A percentile compares a stretch with the other conserved stretches of the same genome.
phyloP scores from a whole-genome alignment of 73 alveolate genomes.

The Paramecium biaurelia region DNA sequence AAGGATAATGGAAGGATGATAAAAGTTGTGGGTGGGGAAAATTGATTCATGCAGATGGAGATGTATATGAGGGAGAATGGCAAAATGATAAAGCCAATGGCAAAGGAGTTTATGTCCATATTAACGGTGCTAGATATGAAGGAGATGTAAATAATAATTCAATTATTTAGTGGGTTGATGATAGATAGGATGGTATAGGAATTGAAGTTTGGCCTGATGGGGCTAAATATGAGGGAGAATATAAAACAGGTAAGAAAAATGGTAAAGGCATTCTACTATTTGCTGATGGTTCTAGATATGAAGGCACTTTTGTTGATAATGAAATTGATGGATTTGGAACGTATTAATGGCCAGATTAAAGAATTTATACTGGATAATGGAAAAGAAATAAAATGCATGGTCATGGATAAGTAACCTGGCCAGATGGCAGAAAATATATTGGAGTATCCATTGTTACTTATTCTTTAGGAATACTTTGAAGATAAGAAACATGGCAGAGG shows the following conservation, averaged over 20 bases:
- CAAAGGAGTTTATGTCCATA: constrained; percentile 71
- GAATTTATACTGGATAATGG: constrained; percentile 62
- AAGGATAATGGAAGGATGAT: constrained; percentile 63
- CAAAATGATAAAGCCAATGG: constrained; percentile 77
- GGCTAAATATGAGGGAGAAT: constrained; percentile 76
- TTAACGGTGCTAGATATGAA: constrained; percentile 71
- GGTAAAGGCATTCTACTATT: constrained; percentile 74
- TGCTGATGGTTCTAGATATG: constrained; percentile 76
- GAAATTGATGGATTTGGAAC: constrained; percentile 58
- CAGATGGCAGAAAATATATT: constrained; percentile 57
- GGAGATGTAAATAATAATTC: constrained; percentile 69
- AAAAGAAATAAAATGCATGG: constrained; percentile 66
- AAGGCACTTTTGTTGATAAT: constrained; percentile 56
- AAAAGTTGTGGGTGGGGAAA: constrained; percentile 63
- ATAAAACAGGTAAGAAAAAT: constrained; percentile 72
- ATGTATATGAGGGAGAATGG: constrained; percentile 74
- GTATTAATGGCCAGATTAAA: constrained; percentile 59
- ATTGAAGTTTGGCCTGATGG: constrained; percentile 74
- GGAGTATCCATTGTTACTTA: constrained; percentile 2
- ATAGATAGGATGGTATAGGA: constrained; percentile 75
- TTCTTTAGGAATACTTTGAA: constrained; percentile 49
- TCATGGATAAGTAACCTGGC: constrained; percentile 54
- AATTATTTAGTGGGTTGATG: constrained; percentile 30
- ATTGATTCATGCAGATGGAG: constrained; percentile 64
- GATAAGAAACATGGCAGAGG: constrained; percentile 67